Conservation (phyloP, 805 yeast species). For the Yamadazyma philogaea region DNA sequence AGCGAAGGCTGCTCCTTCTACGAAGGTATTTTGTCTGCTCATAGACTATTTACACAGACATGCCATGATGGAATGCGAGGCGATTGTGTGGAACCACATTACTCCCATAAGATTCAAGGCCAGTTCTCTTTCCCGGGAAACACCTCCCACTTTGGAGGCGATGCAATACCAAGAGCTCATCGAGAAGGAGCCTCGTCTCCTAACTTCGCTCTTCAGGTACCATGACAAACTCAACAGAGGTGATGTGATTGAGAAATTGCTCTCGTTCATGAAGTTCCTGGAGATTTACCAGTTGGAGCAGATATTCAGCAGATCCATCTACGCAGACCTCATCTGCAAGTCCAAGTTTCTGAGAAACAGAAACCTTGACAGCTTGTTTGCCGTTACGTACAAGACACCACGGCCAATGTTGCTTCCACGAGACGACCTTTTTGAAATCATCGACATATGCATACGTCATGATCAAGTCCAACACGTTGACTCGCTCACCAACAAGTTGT, state of each 20-base stretch:
- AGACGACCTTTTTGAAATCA: constrained; percentile 24
- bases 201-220: constrained; percentile 25
- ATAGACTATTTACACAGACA: constrained; percentile 3
- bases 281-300: constrained; percentile 23
- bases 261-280: constrained; percentile 25
- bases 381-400: constrained; percentile 10
- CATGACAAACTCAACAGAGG: constrained; percentile 20
- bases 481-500: constrained; percentile 29
- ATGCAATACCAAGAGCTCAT: constrained; percentile 24
- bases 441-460: constrained; percentile 27
- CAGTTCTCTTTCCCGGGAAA: constrained; percentile 2
- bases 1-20: constrained; percentile 10
- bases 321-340: constrained; percentile 24
- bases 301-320: constrained; percentile 17
- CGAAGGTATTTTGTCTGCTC: constrained; percentile 3
- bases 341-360: constrained; percentile 19
- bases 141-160: constrained; percentile 10
- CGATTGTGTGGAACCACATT: constrained; percentile 8
- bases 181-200: constrained; percentile 28
- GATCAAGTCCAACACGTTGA: constrained; percentile 29
- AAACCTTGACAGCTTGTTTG: neutral
- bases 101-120: constrained; percentile 4
- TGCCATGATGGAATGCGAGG: constrained; percentile 3
- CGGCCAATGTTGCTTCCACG: constrained; percentile 18
- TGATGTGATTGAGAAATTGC: constrained; percentile 20